Base-by-base conservation (phyloP, 164 flowering plant species). In the Chloranthus sessilifolius region DNA sequence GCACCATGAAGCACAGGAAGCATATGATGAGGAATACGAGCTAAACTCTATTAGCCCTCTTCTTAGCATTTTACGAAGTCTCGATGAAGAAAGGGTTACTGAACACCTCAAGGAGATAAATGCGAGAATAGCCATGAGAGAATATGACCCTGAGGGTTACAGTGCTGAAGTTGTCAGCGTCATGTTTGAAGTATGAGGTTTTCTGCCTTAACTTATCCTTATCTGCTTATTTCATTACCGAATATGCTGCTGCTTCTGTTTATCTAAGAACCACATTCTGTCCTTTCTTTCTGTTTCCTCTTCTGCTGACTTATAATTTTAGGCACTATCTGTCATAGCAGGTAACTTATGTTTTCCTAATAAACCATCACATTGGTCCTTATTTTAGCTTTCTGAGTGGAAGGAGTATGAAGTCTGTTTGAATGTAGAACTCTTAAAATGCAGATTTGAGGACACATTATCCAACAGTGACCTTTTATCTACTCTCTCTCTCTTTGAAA, bases 1-100 rank as follows among this genome's bases (percentile, higher is more conserved):
- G 73, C 83, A 91, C 53, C 95, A 91, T 66, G 89, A 85, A 62
- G 86, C 95, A 24, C 85, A 75, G 59, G 85, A 85, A 55, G 72
- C 63, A 73, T 88, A 85, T 60, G 43, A 21, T 16, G 22, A 40
- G 20, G 96, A 91, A 66, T 88, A 85, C 52, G 98, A 91, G 35
- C 59, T 47, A 6, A 70, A 70, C 43, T 61, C 76, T 7, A 56
- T 88, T 33, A 69, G 76, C 46, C 89, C 90, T 12, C 95, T 91
- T 47, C 88, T 91, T 58, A 64, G 52, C 58, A 83, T 83, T 20
- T 57, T 91, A 64, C 76, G 46, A 21, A 58, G 49, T 29, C 85
- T 91, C 60, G 98, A 91, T 63, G 92, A 88, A 67, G 96, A 85
- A 56, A 79, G 98, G 65, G 82, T 91, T 16, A 55, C 76, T 47